phyloP scores from a whole-genome alignment of 2,329 filamentous ascomycete genomes.

The Balansia obtecta region DNA sequence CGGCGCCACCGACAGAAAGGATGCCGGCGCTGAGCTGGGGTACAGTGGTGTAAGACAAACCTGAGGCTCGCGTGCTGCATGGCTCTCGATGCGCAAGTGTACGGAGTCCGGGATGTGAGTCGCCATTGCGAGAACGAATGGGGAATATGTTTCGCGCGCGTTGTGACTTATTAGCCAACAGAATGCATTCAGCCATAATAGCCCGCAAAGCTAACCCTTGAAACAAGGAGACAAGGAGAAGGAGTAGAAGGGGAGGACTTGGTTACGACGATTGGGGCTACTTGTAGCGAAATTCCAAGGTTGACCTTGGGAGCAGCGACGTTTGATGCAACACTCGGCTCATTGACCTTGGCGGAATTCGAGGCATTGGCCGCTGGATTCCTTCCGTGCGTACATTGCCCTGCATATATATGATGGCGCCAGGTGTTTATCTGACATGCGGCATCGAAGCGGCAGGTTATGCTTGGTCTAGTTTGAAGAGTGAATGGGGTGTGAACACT shows the following conservation, averaged over 20 bases:
- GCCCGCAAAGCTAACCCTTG: background rate
- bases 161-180: background rate
- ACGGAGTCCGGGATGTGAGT: no score
- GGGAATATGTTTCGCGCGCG: background rate
- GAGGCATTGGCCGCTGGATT: background rate
- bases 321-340: background rate
- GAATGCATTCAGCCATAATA: background rate
- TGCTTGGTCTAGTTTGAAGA: no score
- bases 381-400: no score
- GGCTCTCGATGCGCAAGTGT: no score
- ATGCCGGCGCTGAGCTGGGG: background rate
- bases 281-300: background rate
- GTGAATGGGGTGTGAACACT: no score
- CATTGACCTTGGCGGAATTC: background rate
- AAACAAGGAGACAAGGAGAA: background rate
- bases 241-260: background rate
- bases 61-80: no score
- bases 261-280: background rate
- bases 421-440: no score
- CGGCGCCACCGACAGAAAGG: background rate
- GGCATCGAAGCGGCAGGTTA: no score
- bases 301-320: no score
- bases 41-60: no score
- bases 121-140: background rate
- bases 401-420: no score